Evolutionary conservation across 2,329 filamentous ascomycete genomes (phyloP).

Genomic region (Emydomyces testavorans): DNA sequence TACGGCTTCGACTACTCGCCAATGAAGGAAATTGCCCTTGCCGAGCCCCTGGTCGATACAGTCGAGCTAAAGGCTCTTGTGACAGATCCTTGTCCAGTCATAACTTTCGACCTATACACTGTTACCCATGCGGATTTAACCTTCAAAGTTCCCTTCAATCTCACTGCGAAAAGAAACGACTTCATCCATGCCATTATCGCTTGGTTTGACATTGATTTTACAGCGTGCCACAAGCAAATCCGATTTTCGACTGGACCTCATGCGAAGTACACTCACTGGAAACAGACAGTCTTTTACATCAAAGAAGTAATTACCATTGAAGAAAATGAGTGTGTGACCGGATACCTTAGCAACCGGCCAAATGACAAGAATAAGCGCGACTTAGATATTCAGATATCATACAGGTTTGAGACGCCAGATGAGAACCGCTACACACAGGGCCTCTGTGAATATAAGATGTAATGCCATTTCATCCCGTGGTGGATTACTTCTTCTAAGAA

Average conservation of each 20-base stretch:
- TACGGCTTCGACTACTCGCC: slow-evolving; percentile 96
- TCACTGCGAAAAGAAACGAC: slow-evolving; percentile 72
- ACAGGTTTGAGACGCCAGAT: slow-evolving; percentile 69
- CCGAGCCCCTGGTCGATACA: slow-evolving; percentile 92
- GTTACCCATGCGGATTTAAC: slow-evolving; percentile 73
- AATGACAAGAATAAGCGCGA: slow-evolving; percentile 92
- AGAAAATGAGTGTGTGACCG: slow-evolving; percentile 66
- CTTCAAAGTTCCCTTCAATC: slow-evolving; percentile 67
- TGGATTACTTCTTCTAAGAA: not conserved
- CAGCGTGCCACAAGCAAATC: slow-evolving; percentile 95
- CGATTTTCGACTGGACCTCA: slow-evolving; percentile 94
- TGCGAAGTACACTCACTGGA: slow-evolving; percentile 99
- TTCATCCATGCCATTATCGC: slow-evolving; percentile 93
- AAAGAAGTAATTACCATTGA: slow-evolving; percentile 86
- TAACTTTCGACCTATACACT: slow-evolving; percentile 87
- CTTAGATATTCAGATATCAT: slow-evolving; percentile 78
- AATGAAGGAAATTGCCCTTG: slow-evolving; percentile 83
- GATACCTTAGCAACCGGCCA: slow-evolving; percentile 67
- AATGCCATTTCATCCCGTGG: slow-evolving; percentile 9
- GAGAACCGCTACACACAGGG: slow-evolving; percentile 57
- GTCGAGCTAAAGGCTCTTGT: slow-evolving; percentile 96
- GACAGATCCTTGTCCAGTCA: slow-evolving; percentile 73
- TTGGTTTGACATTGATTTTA: slow-evolving; percentile 99
- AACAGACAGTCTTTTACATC: slow-evolving; percentile 98
- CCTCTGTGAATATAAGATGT: slow-evolving; percentile 65